phyloP scores from a whole-genome alignment of 2,329 filamentous ascomycete species.

The Nothophoma quercina region DNA sequence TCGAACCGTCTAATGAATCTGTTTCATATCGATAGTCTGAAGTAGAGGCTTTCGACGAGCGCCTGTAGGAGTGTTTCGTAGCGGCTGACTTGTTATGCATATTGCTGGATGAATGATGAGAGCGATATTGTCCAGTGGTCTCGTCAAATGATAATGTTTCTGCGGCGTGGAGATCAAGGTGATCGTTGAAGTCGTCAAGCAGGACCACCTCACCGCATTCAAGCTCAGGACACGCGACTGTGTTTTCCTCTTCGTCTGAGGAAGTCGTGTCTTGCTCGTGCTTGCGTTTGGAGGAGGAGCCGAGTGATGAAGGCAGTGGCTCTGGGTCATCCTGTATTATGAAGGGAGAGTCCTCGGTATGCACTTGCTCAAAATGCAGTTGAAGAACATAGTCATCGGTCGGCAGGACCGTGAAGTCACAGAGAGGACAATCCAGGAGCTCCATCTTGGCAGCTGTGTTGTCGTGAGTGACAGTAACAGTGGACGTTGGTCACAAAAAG shows the following conservation, averaged over 20 bases:
- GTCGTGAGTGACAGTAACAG: background rate
- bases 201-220: slow-evolving; percentile 55
- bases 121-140: slow-evolving; percentile 44
- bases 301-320: slow-evolving; percentile 33
- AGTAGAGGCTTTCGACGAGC: slow-evolving; percentile 23
- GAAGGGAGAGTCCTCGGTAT: slow-evolving; percentile 51
- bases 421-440: slow-evolving; percentile 47
- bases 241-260: slow-evolving; percentile 39
- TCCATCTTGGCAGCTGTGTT: slow-evolving; percentile 28
- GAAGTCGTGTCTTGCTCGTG: slow-evolving; percentile 35
- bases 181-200: slow-evolving; percentile 54
- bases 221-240: slow-evolving; percentile 51
- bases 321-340: slow-evolving; percentile 41
- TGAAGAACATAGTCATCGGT: slow-evolving; percentile 45
- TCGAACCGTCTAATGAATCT: slow-evolving; percentile 21
- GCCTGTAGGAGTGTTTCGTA: slow-evolving; percentile 31
- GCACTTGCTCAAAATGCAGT: slow-evolving; percentile 52
- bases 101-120: slow-evolving; percentile 38
- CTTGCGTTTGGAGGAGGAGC: slow-evolving; percentile 28
- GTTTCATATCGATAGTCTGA: slow-evolving; percentile 6
- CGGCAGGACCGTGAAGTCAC: slow-evolving; percentile 39
- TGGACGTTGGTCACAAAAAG: background rate
- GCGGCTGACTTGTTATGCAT: slow-evolving; percentile 38
- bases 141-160: slow-evolving; percentile 50
- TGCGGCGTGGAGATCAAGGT: slow-evolving; percentile 55